These are phyloP conservation scores for Brettanomyces bruxellensis DNA, from an alignment of 805 yeast genomes.

Conservation along the genomic window DNA sequence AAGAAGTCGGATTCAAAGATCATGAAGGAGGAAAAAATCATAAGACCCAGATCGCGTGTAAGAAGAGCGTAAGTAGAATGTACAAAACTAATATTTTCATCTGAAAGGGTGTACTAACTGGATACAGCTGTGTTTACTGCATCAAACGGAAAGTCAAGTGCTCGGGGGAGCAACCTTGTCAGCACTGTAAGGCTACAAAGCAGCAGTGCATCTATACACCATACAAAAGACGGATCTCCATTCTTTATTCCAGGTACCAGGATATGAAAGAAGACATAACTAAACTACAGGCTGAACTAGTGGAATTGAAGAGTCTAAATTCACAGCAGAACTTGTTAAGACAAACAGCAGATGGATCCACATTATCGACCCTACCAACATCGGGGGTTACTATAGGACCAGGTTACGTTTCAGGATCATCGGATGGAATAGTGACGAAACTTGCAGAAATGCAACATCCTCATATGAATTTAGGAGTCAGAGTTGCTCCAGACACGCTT, in stretches of 20 bases:
- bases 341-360: neutral
- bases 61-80: neutral
- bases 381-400: neutral
- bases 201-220: constrained; percentile 15
- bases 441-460: constrained; percentile 6
- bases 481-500: neutral
- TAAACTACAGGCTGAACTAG: constrained; percentile 8
- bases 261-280: constrained; percentile 13
- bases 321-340: neutral
- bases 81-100: neutral
- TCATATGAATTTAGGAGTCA: neutral
- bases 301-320: neutral
- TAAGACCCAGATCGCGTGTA: neutral
- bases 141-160: constrained; percentile 16
- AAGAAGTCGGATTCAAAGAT: no score
- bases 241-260: constrained; percentile 12
- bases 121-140: constrained; percentile 12
- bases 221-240: constrained; percentile 14
- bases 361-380: neutral
- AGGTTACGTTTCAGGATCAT: constrained; percentile 6
- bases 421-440: constrained; percentile 10
- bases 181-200: constrained; percentile 7
- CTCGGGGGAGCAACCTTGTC: constrained; percentile 19
- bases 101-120: neutral
- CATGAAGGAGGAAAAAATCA: no score